These are phyloP conservation scores for Neoboletus magnificus DNA, from an alignment of 768 basidiomycete genomes.

Conservation along the genomic window DNA sequence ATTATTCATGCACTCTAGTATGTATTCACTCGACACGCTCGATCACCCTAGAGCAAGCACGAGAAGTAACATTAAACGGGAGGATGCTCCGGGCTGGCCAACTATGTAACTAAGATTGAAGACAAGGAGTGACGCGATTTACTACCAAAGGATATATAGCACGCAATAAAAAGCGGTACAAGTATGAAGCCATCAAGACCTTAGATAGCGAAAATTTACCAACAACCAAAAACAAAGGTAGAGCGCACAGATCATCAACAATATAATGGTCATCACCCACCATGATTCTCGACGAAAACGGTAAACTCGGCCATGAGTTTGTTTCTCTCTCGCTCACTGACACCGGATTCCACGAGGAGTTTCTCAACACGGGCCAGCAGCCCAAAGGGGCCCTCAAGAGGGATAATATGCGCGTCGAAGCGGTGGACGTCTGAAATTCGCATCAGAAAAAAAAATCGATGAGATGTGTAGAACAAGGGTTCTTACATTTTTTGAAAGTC, in stretches of 20 bases:
- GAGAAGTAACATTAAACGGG: slow-evolving; percentile 9
- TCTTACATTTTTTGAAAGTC: slow-evolving; percentile 62
- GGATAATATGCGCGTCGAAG: slow-evolving; percentile 71
- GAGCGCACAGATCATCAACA: slow-evolving; percentile 4
- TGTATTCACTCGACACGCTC: not conserved
- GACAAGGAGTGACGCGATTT: slow-evolving; percentile 14
- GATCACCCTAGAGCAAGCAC: not conserved
- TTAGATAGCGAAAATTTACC: slow-evolving; percentile 30
- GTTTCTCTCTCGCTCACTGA: slow-evolving; percentile 47
- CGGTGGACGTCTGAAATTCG: slow-evolving; percentile 58
- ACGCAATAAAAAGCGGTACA: slow-evolving; percentile 20
- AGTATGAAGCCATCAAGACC: slow-evolving; percentile 10
- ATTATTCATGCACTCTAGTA: slow-evolving; percentile 11
- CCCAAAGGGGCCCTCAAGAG: slow-evolving; percentile 70
- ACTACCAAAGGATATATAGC: slow-evolving; percentile 11
- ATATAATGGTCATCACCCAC: slow-evolving; percentile 12
- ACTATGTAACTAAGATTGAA: not conserved
- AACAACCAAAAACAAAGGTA: slow-evolving; percentile 13
- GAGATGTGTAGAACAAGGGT: slow-evolving; percentile 12
- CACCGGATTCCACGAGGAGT: slow-evolving; percentile 49
- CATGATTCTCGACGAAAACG: slow-evolving; percentile 46
- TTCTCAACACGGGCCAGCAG: slow-evolving; percentile 62
- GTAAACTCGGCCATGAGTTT: slow-evolving; percentile 57
- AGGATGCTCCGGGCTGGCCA: slow-evolving; percentile 4
- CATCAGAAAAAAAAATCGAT: slow-evolving; percentile 12